These are phyloP conservation scores for Omphalea diandra DNA, from an alignment of 441 rosid species.

Conservation along the genomic window DNA sequence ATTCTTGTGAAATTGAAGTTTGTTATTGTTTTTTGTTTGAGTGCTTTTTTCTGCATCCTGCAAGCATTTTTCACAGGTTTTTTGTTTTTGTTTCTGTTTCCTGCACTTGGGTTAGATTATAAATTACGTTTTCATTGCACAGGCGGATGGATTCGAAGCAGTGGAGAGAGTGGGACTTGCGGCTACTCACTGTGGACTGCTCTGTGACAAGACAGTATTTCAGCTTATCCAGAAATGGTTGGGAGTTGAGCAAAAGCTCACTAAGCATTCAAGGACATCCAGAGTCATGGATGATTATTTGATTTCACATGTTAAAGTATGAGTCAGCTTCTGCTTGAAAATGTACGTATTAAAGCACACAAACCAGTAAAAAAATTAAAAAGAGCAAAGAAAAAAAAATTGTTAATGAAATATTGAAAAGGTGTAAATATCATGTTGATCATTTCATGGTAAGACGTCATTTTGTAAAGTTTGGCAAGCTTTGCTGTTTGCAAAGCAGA, in stretches of 20 bases:
- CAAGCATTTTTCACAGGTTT: background rate
- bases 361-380: no score
- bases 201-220: slow-evolving; percentile 49
- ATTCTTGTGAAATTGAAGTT: no score
- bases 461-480: no score
- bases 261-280: slow-evolving; percentile 36
- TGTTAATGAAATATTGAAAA: no score
- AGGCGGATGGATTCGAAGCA: slow-evolving; percentile 69
- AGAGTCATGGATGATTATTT: slow-evolving; percentile 42
- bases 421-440: no score
- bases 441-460: no score
- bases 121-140: background rate
- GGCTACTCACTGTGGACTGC: slow-evolving; percentile 61
- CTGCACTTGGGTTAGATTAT: background rate
- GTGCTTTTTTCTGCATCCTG: no score
- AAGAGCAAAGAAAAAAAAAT: no score
- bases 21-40: no score
- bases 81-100: no score
- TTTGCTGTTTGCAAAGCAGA: no score
- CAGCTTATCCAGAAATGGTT: slow-evolving; percentile 61
- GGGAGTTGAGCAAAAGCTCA: slow-evolving; percentile 48
- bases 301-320: background rate
- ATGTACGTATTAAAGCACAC: background rate
- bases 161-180: slow-evolving; percentile 63
- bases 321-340: background rate